These are phyloP conservation scores for Fraxinus americana DNA, from an alignment of 257 asterid species.

Conservation along the genomic window DNA sequence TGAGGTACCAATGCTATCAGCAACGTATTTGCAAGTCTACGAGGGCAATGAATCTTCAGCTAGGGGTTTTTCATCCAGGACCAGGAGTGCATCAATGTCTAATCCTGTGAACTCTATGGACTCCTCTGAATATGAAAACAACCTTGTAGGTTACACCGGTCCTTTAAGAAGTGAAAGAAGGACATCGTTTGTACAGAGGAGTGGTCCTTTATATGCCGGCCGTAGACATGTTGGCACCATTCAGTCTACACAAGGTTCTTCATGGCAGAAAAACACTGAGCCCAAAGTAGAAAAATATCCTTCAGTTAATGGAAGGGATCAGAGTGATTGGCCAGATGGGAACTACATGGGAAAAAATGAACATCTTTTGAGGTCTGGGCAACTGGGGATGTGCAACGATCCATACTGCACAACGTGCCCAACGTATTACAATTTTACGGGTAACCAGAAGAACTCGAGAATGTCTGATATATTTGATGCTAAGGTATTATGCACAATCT, in stretches of 20 bases:
- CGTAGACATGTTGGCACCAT: conserved; percentile 22
- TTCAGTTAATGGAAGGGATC: conserved; percentile 27
- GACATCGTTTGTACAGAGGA: conserved; percentile 37
- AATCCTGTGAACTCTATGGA: conserved; percentile 50
- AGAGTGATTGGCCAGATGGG: conserved; percentile 34
- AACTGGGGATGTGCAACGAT: conserved; percentile 53
- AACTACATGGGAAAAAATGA: conserved; percentile 37
- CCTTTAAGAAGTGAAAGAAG: conserved; percentile 41
- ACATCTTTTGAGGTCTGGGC: conserved; percentile 53
- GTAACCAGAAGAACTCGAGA: conserved; percentile 23
- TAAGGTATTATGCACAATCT: conserved; percentile 33
- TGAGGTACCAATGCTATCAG: conserved; percentile 63
- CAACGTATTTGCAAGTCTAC: conserved; percentile 46
- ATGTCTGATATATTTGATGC: conserved; percentile 36
- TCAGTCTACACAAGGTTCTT: conserved; percentile 21
- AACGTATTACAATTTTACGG: conserved; percentile 35
- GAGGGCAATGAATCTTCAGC: conserved; percentile 35
- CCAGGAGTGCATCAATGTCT: conserved; percentile 78
- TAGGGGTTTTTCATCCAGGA: conserved; percentile 42
- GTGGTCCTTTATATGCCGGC: conserved; percentile 36
- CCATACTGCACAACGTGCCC: conserved; percentile 64
- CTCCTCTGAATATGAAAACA: conserved; percentile 44
- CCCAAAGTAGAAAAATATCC: conserved; percentile 35
- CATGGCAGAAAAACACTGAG: conserved; percentile 24
- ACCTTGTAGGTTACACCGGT: conserved; percentile 65